Conservation (phyloP, 495 filamentous ascomycete genomes). For the Ascobolus immersus region DNA sequence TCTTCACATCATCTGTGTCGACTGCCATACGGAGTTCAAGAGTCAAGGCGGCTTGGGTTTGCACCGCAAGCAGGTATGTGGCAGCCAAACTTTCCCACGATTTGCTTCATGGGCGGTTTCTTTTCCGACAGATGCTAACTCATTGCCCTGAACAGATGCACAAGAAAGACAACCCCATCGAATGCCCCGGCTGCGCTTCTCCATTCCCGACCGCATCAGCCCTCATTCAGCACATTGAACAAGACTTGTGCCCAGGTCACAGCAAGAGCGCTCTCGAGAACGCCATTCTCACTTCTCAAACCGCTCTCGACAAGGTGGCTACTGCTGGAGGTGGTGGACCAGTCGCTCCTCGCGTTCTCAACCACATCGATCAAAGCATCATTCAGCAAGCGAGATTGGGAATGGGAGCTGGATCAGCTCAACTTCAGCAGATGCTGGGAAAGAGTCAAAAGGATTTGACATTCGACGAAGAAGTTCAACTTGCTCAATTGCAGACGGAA, state of each 20-base stretch:
- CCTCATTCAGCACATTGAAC: constrained; percentile 8
- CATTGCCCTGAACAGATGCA: constrained; percentile 5
- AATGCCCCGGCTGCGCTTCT: constrained; percentile 5
- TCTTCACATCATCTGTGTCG: constrained; percentile 8
- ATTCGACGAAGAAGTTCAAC: constrained; percentile 5
- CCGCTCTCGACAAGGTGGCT: constrained; percentile 5
- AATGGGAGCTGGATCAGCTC: constrained; percentile 1
- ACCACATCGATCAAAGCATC: constrained; percentile 2
- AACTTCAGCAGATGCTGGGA: not conserved
- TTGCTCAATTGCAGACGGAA: constrained; percentile 6
- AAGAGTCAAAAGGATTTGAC: not conserved
- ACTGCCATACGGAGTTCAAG: constrained; percentile 9
- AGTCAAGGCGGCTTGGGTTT: constrained; percentile 5
- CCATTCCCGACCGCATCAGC: constrained; percentile 7
- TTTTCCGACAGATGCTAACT: not conserved
- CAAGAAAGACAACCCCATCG: constrained; percentile 4
- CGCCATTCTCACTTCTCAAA: constrained; percentile 6
- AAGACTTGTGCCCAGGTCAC: constrained; percentile 5
- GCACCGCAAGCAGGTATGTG: constrained; percentile 7
- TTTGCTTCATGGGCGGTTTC: not conserved
- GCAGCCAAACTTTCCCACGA: not conserved
- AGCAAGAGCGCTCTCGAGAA: constrained; percentile 2
- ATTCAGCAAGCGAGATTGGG: not conserved
- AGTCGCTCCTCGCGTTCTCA: constrained; percentile 4
- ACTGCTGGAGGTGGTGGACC: constrained; percentile 7